These are phyloP conservation scores for Vinca major DNA, from an alignment of 305 asterid genomes.

Conservation along the genomic window DNA sequence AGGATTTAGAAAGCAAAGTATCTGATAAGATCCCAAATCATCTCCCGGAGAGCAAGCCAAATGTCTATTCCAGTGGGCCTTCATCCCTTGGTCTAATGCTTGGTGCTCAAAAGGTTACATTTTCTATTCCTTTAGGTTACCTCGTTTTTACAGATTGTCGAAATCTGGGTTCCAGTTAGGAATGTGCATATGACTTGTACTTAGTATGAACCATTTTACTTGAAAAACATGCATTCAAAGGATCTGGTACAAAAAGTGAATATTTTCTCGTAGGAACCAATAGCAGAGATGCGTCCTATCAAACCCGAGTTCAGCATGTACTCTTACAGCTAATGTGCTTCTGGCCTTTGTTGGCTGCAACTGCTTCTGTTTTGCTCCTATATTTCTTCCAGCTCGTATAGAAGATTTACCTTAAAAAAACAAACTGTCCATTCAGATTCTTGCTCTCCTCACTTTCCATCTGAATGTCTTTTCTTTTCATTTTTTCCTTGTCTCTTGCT, in stretches of 20 bases:
- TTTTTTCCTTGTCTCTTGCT: background rate
- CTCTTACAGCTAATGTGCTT: background rate
- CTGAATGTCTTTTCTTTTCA: background rate
- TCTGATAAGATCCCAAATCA: conserved; percentile 32
- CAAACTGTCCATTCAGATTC: background rate
- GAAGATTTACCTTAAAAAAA: background rate
- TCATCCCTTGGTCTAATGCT: conserved; percentile 19
- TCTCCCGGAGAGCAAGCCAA: conserved; percentile 26
- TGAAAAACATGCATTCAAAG: background rate
- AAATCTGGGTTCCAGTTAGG: background rate
- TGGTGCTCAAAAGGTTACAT: conserved; percentile 35
- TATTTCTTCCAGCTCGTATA: background rate
- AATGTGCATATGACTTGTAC: background rate
- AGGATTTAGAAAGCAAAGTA: conserved; percentile 41
- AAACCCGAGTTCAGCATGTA: background rate
- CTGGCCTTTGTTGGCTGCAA: background rate
- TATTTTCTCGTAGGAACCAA: background rate
- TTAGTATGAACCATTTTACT: background rate
- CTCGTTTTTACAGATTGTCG: conserved; percentile 3
- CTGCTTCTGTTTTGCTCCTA: background rate
- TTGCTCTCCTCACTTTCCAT: background rate
- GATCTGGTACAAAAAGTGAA: background rate
- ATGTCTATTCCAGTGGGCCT: conserved; percentile 19
- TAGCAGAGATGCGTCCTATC: background rate
- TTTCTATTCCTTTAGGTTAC: conserved; percentile 11